phyloP scores from a whole-genome alignment of 345 rosid genomes.

The Populus euphratica region DNA sequence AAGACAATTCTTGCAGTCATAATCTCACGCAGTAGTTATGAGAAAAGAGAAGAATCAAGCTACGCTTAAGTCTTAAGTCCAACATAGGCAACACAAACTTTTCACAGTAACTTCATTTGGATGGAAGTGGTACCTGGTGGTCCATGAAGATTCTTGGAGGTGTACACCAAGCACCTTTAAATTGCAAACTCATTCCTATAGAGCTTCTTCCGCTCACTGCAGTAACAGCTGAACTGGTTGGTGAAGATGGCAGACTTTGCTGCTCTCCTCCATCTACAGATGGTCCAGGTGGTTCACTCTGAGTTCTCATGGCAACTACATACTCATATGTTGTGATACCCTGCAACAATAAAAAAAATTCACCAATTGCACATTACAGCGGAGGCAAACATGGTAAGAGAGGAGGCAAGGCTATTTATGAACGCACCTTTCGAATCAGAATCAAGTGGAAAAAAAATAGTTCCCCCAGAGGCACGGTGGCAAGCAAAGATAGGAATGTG shows the following conservation, averaged over 20 bases:
- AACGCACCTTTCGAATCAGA: constrained; percentile 71
- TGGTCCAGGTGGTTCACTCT: constrained; percentile 70
- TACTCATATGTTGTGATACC: constrained; percentile 94
- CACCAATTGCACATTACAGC: neutral
- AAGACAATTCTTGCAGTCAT: neutral
- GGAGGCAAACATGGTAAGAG: neutral
- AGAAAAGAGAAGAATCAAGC: neutral
- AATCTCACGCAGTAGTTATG: neutral
- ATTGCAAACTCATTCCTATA: constrained; percentile 73
- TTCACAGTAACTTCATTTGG: neutral
- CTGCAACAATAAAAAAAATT: constrained; percentile 34
- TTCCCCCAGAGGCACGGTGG: constrained; percentile 80
- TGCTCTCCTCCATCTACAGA: constrained; percentile 68
- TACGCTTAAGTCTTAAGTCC: neutral
- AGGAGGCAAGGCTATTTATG: neutral
- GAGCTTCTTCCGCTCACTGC: constrained; percentile 86
- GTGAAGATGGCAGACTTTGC: constrained; percentile 70
- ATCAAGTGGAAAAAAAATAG: constrained; percentile 87
- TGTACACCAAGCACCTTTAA: constrained; percentile 89
- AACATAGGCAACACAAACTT: constrained; percentile 31
- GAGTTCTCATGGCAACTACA: constrained; percentile 89
- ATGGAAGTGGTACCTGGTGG: constrained; percentile 53
- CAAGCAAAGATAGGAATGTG: constrained; percentile 73
- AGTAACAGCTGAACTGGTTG: constrained; percentile 81
- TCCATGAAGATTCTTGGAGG: constrained; percentile 98